Percentiles rank a stretch among this genome's conserved stretches.
Evolutionary conservation across 2,329 filamentous ascomycete genomes (phyloP).

Genomic region (Balansia obtecta): DNA sequence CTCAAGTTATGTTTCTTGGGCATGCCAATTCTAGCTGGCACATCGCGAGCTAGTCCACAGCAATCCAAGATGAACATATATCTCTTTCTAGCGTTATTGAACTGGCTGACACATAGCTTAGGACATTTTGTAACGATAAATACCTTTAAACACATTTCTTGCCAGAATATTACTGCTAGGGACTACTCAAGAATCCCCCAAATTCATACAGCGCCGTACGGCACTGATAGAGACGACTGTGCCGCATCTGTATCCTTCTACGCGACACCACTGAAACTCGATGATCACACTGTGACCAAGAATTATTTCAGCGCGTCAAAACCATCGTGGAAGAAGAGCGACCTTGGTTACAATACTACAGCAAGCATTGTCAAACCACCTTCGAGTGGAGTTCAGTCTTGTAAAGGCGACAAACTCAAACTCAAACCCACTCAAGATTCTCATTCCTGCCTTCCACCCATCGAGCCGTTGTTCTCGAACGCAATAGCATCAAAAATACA

Average conservation of each 20-base stretch:
- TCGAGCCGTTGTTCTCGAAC: not conserved
- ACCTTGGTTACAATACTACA: too few relatives aligned
- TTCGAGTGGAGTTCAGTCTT: too few relatives aligned
- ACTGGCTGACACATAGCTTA: constrained; percentile 9
- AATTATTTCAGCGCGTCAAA: too few relatives aligned
- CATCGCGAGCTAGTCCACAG: not conserved
- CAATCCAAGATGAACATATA: constrained; percentile 5
- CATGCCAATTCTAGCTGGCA: too few relatives aligned
- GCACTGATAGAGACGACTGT: too few relatives aligned
- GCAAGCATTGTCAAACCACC: too few relatives aligned
- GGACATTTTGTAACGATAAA: not conserved
- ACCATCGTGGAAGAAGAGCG: too few relatives aligned
- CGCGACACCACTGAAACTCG: too few relatives aligned
- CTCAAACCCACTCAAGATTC: too few relatives aligned
- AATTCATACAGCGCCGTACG: not conserved
- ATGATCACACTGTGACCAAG: too few relatives aligned
- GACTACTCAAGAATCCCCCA: not conserved
- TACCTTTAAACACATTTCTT: not conserved
- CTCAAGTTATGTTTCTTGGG: not conserved
- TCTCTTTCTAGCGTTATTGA: constrained; percentile 4
- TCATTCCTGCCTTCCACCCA: not conserved
- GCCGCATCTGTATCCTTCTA: too few relatives aligned
- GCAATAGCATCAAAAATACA: not conserved
- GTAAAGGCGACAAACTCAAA: too few relatives aligned
- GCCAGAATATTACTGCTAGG: not conserved